These are phyloP conservation scores for Fusarium goolgardi DNA, from an alignment of 2,329 filamentous ascomycete genomes.

Conservation along the genomic window DNA sequence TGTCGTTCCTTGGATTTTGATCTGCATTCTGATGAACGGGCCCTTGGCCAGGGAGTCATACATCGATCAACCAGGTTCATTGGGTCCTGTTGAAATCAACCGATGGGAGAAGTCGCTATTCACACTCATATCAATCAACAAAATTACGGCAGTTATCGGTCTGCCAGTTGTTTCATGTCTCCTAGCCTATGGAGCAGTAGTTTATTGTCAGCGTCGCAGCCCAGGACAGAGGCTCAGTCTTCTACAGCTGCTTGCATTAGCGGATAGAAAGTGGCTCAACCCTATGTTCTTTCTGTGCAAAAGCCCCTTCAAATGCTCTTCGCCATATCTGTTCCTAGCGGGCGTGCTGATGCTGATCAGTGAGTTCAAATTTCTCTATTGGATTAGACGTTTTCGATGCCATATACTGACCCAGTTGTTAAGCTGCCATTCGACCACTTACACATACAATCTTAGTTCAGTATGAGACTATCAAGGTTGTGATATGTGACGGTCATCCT, in stretches of 20 bases:
- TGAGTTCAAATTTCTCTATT: neutral
- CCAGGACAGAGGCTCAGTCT: constrained; percentile 9
- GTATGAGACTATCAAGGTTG: constrained; percentile 6
- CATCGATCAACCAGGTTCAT: constrained; percentile 11
- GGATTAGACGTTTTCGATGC: neutral
- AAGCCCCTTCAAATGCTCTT: neutral
- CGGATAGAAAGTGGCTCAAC: constrained; percentile 24
- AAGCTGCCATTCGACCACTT: constrained; percentile 22
- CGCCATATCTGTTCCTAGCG: constrained; percentile 13
- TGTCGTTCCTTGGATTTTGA: constrained; percentile 21
- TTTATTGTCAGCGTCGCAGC: constrained; percentile 26
- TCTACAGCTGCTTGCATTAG: constrained; percentile 19
- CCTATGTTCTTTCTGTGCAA: neutral
- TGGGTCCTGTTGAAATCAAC: neutral
- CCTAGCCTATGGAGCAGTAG: constrained; percentile 25
- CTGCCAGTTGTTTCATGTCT: constrained; percentile 30
- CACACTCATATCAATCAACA: neutral
- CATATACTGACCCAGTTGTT: neutral
- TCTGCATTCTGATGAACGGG: constrained; percentile 27
- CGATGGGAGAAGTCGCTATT: neutral
- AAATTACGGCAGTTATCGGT: constrained; percentile 3
- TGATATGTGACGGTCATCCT: constrained; percentile 13
- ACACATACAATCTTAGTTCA: constrained; percentile 10
- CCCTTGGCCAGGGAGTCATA: constrained; percentile 21
- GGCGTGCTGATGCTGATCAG: constrained; percentile 24